Evolutionary conservation across 192 early-diverging fungal genomes (phyloP), one percentile per base, ranked within the genome.

Genomic region (Entomortierella parvispora): DNA sequence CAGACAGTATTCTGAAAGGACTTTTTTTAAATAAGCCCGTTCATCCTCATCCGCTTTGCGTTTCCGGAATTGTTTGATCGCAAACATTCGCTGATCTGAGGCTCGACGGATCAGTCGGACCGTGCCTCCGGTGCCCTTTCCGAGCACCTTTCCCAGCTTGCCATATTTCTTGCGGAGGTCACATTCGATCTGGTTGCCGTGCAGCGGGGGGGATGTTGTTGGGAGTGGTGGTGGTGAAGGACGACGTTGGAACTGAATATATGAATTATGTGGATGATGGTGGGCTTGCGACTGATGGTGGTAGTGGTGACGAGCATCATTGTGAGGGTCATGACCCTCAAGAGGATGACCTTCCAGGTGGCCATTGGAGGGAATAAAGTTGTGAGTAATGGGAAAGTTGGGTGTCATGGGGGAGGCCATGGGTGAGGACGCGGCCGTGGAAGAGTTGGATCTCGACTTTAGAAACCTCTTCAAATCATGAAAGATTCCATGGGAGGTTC

Each of bases 31-130:
- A 58, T 92, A 93, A 3, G 84, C 86, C 33, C 87, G 85, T 59
- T 89, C 86, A n/a, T 81, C 82, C 68, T 92, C 93, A 37, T 90
- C 68, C 2, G 45, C 29, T 9, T 81, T 56, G 23, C 86, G 80
- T 62, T 85, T 84, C 60, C 90, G 83, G 70, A 94, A 93, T 80
- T 92, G 89, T 65, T 92, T 91, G 65, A 90, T 87, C 0, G 90
- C 90, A 71, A 88, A 89, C 51, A 83, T 71, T 68, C 82, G 80
- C 74, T 88, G 81, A 68, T 90, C 80, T 33, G 82, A 80, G 3
- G 62, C 49, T 34, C 85, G 79, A 28, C 83, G 81, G 45, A 91
- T 83, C 46, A 91, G 81, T 22, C 88, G 86, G 34, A 91, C 89
- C 0, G 84, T 87, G 37, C 89, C 89, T 23, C 89, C 89, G 6